Evolutionary conservation across 148 eudicot genomes (phyloP).

Genomic region (Amaranthus palmeri): DNA sequence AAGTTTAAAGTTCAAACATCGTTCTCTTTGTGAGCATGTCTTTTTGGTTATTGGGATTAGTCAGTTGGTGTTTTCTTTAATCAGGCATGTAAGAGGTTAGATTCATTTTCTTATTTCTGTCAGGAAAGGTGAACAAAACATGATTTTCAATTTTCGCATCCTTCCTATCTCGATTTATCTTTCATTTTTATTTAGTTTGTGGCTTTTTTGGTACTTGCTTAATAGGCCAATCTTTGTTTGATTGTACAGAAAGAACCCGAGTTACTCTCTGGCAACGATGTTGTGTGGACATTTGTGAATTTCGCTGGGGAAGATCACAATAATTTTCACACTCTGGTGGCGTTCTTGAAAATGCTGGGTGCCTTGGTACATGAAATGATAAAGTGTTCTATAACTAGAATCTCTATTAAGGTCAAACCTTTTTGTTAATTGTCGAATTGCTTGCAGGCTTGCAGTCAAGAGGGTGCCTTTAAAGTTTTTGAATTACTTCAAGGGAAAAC

Average conservation of each 20-base stretch:
- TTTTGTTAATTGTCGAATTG: slow-evolving; percentile 13
- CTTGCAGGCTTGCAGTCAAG: slow-evolving; percentile 75
- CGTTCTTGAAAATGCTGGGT: slow-evolving; percentile 86
- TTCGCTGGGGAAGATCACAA: slow-evolving; percentile 97
- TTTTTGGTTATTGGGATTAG: not conserved
- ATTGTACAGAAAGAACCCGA: slow-evolving; percentile 83
- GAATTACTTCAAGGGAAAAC: slow-evolving; percentile 79
- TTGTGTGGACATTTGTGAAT: slow-evolving; percentile 88
- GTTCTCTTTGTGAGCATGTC: not conserved
- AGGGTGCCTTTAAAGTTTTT: slow-evolving; percentile 85
- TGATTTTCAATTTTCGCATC: not conserved
- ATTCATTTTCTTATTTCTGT: not conserved
- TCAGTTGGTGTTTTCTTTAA: not conserved
- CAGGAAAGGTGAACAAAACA: not conserved
- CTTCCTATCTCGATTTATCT: not conserved
- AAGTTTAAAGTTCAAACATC: no score
- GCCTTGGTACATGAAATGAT: slow-evolving; percentile 59
- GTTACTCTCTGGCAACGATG: slow-evolving; percentile 89
- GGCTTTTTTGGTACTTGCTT: slow-evolving; percentile 2
- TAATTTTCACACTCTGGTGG: slow-evolving; percentile 84
- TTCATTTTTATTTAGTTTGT: not conserved
- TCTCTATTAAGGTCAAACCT: not conserved
- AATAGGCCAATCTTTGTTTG: not conserved
- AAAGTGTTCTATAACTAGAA: not conserved
- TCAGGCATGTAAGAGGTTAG: not conserved